Percentiles rank a stretch among this genome's conserved stretches.
Conservation (phyloP, 2,329 filamentous ascomycete species). For the Ascocoryne sarcoides region DNA sequence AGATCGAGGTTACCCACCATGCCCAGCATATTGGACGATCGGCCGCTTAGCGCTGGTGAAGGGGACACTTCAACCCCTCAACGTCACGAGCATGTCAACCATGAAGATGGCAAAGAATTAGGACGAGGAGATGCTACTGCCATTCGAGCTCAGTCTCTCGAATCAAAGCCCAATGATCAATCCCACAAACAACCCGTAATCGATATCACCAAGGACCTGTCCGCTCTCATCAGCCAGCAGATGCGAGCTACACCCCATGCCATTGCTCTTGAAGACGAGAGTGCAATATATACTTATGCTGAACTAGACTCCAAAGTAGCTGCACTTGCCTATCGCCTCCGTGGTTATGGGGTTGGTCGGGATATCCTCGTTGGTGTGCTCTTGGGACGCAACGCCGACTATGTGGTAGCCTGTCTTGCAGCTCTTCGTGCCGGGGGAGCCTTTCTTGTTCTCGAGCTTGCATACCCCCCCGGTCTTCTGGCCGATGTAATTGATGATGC, state of each 20-base stretch:
- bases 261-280: conserved; percentile 64
- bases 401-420: conserved; percentile 70
- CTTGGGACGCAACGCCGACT: conserved; percentile 66
- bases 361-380: conserved; percentile 69
- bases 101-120: no score
- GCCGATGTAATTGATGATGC: conserved; percentile 72
- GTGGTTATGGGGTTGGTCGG: conserved; percentile 58
- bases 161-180: no score
- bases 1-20: no score
- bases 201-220: conserved; percentile 63
- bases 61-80: no score
- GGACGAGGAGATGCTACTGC: no score
- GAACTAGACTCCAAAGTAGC: conserved; percentile 62
- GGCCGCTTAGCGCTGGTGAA: no score
- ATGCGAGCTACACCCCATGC: conserved; percentile 59
- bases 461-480: conserved; percentile 65
- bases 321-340: conserved; percentile 55
- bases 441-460: conserved; percentile 71
- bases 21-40: no score
- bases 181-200: conserved; percentile 50
- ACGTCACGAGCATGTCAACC: no score
- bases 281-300: conserved; percentile 58
- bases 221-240: conserved; percentile 62
- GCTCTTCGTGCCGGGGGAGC: conserved; percentile 72
- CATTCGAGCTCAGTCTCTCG: no score